Evolutionary conservation across 768 basidiomycete species (phyloP).

Genomic region (Calocybe cyanea): DNA sequence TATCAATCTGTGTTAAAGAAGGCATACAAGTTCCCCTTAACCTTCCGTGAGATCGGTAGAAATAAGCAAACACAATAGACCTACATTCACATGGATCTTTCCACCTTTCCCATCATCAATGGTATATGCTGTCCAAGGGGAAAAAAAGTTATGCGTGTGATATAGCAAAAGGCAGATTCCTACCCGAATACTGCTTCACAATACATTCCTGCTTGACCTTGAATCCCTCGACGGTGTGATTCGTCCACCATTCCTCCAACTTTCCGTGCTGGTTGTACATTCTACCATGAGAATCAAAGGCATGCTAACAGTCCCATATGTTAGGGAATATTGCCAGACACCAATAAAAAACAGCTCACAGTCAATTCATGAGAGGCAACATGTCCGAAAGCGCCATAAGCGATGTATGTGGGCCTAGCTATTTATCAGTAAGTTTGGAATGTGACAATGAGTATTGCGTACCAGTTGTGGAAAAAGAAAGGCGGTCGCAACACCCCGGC

Average conservation of each 20-base stretch:
- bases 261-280: slow-evolving; percentile 90
- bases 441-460: slow-evolving; percentile 12
- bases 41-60: background rate
- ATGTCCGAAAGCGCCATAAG: slow-evolving; percentile 90
- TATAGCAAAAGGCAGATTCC: slow-evolving; percentile 9
- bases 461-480: slow-evolving; percentile 84
- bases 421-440: background rate
- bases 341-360: slow-evolving; percentile 36
- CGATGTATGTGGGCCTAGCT: slow-evolving; percentile 79
- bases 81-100: slow-evolving; percentile 79
- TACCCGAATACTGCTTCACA: slow-evolving; percentile 86
- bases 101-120: slow-evolving; percentile 86
- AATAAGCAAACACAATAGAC: slow-evolving; percentile 7
- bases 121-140: slow-evolving; percentile 58
- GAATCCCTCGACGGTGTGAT: slow-evolving; percentile 81
- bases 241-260: slow-evolving; percentile 91
- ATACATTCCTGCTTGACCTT: slow-evolving; percentile 82
- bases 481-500: slow-evolving; percentile 93
- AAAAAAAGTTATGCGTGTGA: background rate
- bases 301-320: slow-evolving; percentile 49
- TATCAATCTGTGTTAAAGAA: background rate
- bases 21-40: slow-evolving; percentile 72
- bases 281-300: slow-evolving; percentile 86
- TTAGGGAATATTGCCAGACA: background rate
- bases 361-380: slow-evolving; percentile 92